These are phyloP conservation scores for Dactylella cylindrospora DNA, from an alignment of 2,329 filamentous ascomycete species.

Conservation along the genomic window DNA sequence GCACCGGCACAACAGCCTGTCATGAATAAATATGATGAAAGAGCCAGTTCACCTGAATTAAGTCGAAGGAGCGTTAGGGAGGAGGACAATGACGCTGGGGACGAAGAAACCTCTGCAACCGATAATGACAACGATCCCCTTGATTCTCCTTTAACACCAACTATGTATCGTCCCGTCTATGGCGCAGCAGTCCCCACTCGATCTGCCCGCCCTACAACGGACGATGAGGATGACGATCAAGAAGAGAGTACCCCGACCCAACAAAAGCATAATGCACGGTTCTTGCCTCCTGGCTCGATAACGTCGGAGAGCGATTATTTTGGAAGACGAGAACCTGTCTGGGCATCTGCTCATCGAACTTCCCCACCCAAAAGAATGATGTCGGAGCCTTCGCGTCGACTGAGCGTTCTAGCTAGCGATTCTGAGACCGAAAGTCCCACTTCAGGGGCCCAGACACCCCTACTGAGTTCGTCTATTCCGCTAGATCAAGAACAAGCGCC, in stretches of 20 bases:
- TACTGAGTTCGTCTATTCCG: conserved; percentile 40
- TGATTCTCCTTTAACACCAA: conserved; percentile 38
- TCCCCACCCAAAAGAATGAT: conserved; percentile 33
- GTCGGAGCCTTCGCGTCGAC: conserved; percentile 13
- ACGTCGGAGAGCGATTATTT: conserved; percentile 40
- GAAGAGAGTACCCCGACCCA: conserved; percentile 42
- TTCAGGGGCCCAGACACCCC: conserved; percentile 35
- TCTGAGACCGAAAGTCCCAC: conserved; percentile 31
- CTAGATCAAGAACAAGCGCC: conserved; percentile 35
- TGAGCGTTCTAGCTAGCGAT: conserved; percentile 25
- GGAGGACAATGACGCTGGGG: conserved; percentile 38
- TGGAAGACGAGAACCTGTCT: conserved; percentile 26
- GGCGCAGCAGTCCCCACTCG: conserved; percentile 30
- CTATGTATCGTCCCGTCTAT: conserved; percentile 28
- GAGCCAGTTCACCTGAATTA: conserved; percentile 36
- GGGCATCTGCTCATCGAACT: conserved; percentile 25
- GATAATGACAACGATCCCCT: conserved; percentile 40
- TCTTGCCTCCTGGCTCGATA: conserved; percentile 20
- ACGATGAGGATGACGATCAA: conserved; percentile 35
- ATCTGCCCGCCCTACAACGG: conserved; percentile 14
- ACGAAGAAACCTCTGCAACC: conserved; percentile 44
- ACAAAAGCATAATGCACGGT: conserved; percentile 37
- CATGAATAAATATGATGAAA: conserved; percentile 25
- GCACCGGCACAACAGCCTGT: conserved; percentile 14
- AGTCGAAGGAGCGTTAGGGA: conserved; percentile 28